Evolutionary conservation across 441 rosid species (phyloP), one percentile per base, ranked within the genome.

Genomic region (Corymbia citriodora): DNA sequence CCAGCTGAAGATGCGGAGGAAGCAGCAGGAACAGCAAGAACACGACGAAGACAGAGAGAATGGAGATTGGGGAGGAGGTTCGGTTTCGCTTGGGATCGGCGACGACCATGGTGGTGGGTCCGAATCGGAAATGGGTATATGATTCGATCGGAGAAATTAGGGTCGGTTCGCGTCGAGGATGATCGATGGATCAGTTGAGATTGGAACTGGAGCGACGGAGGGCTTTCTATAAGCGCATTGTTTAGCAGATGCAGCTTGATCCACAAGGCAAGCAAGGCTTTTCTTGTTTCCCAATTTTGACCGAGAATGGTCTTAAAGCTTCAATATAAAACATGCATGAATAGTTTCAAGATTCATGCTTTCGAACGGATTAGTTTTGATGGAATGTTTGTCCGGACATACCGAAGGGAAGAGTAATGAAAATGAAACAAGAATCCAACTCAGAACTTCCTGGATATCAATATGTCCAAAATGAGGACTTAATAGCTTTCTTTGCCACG

Each of bases 1-100:
- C 23, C 15, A 72, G 82, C 82, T 92, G 31, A 91, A 18, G 29
- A 95, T 91, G 7, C 85, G 90, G 70, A 29, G 13, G 40, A 91
- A 90, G 55, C 88, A 90, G 55, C 88, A 92, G 1, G 12, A 93
- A 61, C 87, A 91, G 36, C 86, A 92, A 79, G 93, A 94, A 53
- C 33, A 90, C 27, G 89, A 93, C 40, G 89, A 88, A 40, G 12
- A 68, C 45, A 40, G 3, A 2, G 55, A 52, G 74, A 53, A 55
- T 90, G 50, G 50, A 19, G 55, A 29, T 63, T 74, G 59, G 68
- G 65, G 72, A 87, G 61, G n/a, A 63, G 70, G 70, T 29, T 16
- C 29, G 33, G 70, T 6, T 72, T 72, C 82, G 49, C 36, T 72
- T 36, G 49, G 49, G 82, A 72, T 72, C 48, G 49, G 27, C 8